Evolutionary conservation across 108 stramenopile species (phyloP).

Genomic region (Fragilariopsis cylindrus): DNA sequence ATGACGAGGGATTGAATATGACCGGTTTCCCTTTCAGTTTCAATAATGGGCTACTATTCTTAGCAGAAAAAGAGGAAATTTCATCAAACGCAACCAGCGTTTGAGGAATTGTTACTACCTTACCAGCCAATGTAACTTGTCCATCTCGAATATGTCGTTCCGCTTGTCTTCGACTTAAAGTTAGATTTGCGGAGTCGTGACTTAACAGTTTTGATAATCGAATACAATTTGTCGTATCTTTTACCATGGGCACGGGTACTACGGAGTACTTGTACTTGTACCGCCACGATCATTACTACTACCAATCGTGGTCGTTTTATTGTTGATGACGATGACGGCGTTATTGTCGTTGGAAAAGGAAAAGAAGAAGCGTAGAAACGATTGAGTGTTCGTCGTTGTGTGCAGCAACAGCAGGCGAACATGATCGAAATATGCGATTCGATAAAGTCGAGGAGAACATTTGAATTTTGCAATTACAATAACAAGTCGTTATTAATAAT

Average conservation of each 20-base stretch:
- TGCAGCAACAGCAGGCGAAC: neutral
- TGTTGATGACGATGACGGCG: neutral
- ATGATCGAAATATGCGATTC: neutral
- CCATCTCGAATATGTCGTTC: slow-evolving; percentile 63
- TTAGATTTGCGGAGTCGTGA: slow-evolving; percentile 14
- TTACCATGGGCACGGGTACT: neutral
- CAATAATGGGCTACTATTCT: slow-evolving; percentile 27
- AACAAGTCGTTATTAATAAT: no score
- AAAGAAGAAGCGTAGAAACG: neutral
- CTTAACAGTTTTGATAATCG: slow-evolving; percentile 27
- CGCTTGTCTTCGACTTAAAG: slow-evolving; percentile 54
- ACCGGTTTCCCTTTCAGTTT: slow-evolving; percentile 58
- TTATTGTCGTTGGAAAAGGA: neutral
- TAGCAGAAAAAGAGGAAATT: neutral
- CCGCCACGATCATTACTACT: neutral
- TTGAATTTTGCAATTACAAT: no score
- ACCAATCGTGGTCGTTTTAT: neutral
- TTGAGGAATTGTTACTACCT: slow-evolving; percentile 41
- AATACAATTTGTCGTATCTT: neutral
- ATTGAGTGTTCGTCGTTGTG: neutral
- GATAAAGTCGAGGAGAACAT: neutral
- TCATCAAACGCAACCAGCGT: slow-evolving; percentile 29
- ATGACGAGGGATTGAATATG: neutral
- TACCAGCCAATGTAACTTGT: slow-evolving; percentile 63
- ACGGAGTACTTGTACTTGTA: neutral